Percentiles rank a stretch among this genome's conserved stretches.
These are phyloP conservation scores for Decorospora gaudefroyi DNA, from an alignment of 2,329 filamentous ascomycete genomes.

Conservation along the genomic window DNA sequence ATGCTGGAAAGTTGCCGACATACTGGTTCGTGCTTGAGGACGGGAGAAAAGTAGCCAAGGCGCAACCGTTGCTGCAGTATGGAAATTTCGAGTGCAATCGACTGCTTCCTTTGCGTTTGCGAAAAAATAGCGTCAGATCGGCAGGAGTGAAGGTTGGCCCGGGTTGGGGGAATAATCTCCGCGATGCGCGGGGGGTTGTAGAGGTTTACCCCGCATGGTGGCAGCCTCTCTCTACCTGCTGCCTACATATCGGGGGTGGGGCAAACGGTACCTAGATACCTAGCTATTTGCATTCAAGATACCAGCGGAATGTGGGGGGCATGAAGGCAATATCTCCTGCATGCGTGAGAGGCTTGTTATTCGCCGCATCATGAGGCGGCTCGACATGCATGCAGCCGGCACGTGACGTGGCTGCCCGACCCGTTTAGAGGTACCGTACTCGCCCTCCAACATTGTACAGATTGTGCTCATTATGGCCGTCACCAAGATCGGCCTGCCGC, in stretches of 20 bases:
- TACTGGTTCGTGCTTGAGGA: constrained; percentile 3
- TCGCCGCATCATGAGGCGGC: not conserved
- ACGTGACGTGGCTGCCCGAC: too few species aligned
- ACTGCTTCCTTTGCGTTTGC: too few species aligned
- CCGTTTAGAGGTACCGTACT: too few species aligned
- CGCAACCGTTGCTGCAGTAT: not conserved
- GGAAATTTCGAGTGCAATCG: not conserved
- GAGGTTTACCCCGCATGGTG: constrained; percentile 13
- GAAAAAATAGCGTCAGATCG: too few species aligned
- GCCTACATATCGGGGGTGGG: constrained; percentile 12
- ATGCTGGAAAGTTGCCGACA: constrained; percentile 32
- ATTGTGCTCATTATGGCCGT: not conserved
- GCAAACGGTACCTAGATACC: not conserved
- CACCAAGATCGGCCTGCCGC: constrained; percentile 10
- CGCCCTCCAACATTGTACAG: not conserved
- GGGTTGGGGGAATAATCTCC: not conserved
- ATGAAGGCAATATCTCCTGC: not conserved
- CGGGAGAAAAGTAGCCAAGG: not conserved
- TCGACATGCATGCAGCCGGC: too few species aligned
- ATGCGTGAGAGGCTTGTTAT: not conserved
- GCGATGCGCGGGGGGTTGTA: constrained; percentile 5
- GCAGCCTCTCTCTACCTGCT: not conserved
- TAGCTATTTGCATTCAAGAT: too few species aligned
- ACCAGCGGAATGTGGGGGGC: not conserved
- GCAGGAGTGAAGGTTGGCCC: too few species aligned